Conservation (phyloP, 805 yeast species). For the Kazachstania kunashirensis region DNA sequence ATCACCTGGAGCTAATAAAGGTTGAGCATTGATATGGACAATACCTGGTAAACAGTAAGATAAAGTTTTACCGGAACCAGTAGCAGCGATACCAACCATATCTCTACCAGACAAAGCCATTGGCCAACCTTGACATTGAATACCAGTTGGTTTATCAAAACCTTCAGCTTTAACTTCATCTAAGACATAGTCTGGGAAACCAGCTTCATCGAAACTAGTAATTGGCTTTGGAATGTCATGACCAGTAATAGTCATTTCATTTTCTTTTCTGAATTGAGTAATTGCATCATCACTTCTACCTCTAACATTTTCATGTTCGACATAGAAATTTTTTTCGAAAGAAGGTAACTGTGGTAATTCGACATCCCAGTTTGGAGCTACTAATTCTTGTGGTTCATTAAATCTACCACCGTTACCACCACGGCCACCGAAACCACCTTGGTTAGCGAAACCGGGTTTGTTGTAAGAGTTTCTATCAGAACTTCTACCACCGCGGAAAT, state of each 20-base stretch:
- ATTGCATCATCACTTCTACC: conserved; percentile 68
- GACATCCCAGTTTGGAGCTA: conserved; percentile 71
- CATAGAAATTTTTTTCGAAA: conserved; percentile 91
- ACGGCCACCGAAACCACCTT: conserved; percentile 22
- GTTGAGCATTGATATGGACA: conserved; percentile 97
- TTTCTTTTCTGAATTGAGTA: conserved; percentile 61
- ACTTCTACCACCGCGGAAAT: conserved; percentile 32
- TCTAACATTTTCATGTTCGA: conserved; percentile 72
- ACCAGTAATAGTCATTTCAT: conserved; percentile 82
- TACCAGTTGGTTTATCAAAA: conserved; percentile 88
- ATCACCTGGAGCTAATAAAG: conserved; percentile 84
- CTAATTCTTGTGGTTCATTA: conserved; percentile 29
- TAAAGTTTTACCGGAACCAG: conserved; percentile 98
- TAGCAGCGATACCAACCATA: conserved; percentile 97
- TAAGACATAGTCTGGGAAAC: conserved; percentile 91
- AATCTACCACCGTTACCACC: conserved; percentile 31
- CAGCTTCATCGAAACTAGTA: conserved; percentile 89
- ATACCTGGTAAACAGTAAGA: conserved; percentile 95
- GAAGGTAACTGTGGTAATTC: conserved; percentile 55
- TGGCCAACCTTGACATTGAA: conserved; percentile 99
- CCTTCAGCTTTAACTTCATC: conserved; percentile 85
- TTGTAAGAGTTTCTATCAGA: conserved; percentile 32
- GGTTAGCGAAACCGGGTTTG: conserved; percentile 23
- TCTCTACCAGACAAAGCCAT: conserved; percentile 99
- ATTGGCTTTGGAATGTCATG: conserved; percentile 89